phyloP scores from a whole-genome alignment of 148 eudicot species.

The Fallopia convolvulus region DNA sequence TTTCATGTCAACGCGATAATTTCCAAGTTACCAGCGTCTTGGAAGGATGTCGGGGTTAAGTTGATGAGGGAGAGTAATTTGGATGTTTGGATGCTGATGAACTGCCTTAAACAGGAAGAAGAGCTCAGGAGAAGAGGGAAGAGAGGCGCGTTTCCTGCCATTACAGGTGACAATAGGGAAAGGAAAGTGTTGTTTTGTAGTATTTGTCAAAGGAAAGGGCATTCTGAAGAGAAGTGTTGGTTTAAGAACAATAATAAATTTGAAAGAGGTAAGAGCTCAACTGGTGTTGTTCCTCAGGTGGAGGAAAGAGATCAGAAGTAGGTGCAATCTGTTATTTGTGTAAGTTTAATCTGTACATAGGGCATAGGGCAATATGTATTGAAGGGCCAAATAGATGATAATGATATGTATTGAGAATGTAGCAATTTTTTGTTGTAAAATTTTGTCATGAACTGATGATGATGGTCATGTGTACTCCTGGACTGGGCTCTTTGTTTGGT shows the following conservation, averaged over 20 bases:
- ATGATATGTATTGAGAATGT: not conserved
- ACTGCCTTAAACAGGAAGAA: constrained; percentile 49
- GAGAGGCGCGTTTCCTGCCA: constrained; percentile 15
- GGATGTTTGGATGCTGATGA: constrained; percentile 61
- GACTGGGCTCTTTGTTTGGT: not conserved
- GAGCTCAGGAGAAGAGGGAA: constrained; percentile 29
- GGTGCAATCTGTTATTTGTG: not conserved
- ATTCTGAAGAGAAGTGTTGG: constrained; percentile 33
- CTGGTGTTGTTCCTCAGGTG: not conserved
- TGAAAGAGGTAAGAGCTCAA: constrained; percentile 10
- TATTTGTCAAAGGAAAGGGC: constrained; percentile 33
- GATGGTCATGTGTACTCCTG: no score
- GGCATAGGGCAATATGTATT: not conserved
- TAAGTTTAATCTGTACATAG: not conserved
- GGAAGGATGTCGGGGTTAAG: constrained; percentile 48
- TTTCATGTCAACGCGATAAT: constrained; percentile 60
- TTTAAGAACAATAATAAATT: constrained; percentile 19
- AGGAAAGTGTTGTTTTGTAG: constrained; percentile 22
- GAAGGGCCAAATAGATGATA: no score
- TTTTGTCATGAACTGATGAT: not conserved
- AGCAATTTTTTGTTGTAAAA: not conserved
- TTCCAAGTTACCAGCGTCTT: constrained; percentile 77
- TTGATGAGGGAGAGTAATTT: constrained; percentile 54
- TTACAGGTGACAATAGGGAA: constrained; percentile 22
- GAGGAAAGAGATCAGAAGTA: not conserved